Conservation (phyloP, 495 filamentous ascomycete species). For the Penicillium silybi region DNA sequence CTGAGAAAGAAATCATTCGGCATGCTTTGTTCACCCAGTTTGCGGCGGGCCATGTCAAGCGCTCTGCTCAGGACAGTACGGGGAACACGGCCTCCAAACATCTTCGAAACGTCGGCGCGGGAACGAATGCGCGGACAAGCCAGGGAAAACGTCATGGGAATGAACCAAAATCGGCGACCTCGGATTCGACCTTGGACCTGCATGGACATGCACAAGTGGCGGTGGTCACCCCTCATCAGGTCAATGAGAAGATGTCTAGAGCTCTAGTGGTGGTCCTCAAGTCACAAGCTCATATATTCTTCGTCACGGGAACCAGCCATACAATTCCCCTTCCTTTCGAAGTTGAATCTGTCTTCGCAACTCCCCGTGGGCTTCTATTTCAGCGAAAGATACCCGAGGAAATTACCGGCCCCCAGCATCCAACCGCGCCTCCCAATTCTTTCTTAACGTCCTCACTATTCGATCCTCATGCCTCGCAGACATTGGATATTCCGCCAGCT, state of each 20-base stretch:
- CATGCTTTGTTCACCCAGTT: slow-evolving; percentile 86
- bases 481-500: slow-evolving; percentile 35
- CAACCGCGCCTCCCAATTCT: slow-evolving; percentile 67
- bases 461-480: slow-evolving; percentile 42
- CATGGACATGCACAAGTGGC: slow-evolving; percentile 17
- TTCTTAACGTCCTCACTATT: slow-evolving; percentile 64
- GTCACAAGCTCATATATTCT: slow-evolving; percentile 89
- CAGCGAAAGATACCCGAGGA: slow-evolving; percentile 63
- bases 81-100: neutral
- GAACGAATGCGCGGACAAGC: slow-evolving; percentile 10
- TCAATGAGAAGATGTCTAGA: slow-evolving; percentile 38
- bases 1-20: slow-evolving; percentile 77
- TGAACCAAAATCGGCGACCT: slow-evolving; percentile 10
- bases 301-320: slow-evolving; percentile 83
- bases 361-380: slow-evolving; percentile 76
- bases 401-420: slow-evolving; percentile 14
- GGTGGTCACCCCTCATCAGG: slow-evolving; percentile 13
- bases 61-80: slow-evolving; percentile 7
- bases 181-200: slow-evolving; percentile 22
- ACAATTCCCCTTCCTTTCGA: slow-evolving; percentile 92
- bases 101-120: neutral
- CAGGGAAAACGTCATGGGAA: slow-evolving; percentile 13
- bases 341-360: slow-evolving; percentile 80
- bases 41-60: slow-evolving; percentile 42
- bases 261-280: slow-evolving; percentile 89